Base-by-base conservation (phyloP, 257 asterid genomes). In the Coffea eugenioides region DNA sequence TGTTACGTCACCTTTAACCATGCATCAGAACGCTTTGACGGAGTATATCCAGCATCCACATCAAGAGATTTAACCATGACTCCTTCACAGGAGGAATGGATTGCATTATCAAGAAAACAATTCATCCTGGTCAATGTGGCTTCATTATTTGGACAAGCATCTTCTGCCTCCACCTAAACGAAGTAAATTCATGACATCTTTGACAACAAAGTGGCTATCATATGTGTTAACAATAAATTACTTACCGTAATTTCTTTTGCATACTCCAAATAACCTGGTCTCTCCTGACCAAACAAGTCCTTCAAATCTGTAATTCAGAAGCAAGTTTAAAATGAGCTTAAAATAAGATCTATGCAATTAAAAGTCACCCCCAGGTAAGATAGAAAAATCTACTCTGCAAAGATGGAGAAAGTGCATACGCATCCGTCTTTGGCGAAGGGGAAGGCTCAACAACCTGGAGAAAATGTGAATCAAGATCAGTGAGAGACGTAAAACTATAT, bases 1-100 rank as follows among this genome's bases (percentile, higher is more conserved):
- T 23, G 59, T 61, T 54, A 62, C 8, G 34, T 76, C 80, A 94
- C 97, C 97, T 94, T 94, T 88, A 92, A 84, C 98, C 98, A 94
- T 75, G 97, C 88, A 91, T 94, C 98, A 45, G 94, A 88, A 79
- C 97, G 97, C 87, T 91, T 94, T 71, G 98, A 94, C 6, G 97
- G 97, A 84, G 95, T 85, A 83, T 94, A 94, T 36, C 91, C 90
- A 82, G 96, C 93, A 88, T 90, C 93, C 18, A 85, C 81, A 85
- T 94, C 97, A 65, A 94, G 95, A 70, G 91, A 86, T 90, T 94
- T 94, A 78, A 86, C 98, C 97, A 94, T 90, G 79, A 94, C 81
- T 85, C 98, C 98, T 91, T 94, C 98, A 84, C 98, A 92, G 34
- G 96, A 92, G 67, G 93, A 89, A 74, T 67, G 79, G 61, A 92